Evolutionary conservation across 345 rosid genomes (phyloP), one percentile per base, ranked within the genome.

Genomic region (Brassica rapa): DNA sequence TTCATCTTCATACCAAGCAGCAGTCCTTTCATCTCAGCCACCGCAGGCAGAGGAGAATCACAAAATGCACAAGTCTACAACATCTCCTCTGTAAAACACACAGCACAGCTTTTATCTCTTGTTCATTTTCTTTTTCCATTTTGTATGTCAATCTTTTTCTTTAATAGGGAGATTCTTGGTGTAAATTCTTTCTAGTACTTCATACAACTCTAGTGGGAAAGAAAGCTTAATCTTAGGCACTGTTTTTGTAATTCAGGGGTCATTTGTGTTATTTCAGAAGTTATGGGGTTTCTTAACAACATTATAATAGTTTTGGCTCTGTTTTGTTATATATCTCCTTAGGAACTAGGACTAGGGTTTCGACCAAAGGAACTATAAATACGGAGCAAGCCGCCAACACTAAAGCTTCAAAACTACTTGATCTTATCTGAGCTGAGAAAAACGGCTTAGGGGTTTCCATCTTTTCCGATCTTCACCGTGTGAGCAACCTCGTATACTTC

Each of bases 341-440:
- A 1, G 27, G 1, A n/a, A 9, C 6, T 23, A 32, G 64, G 33
- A 14, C 25, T 70, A 70, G 59, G 81, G 66, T 27, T 69, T 60
- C 8, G 6, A 59, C 73, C 10, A 3, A 39, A 62, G 61, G 25
- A 16, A 24, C 0, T 77, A 77, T 76, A 81, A 81, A 73, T 21
- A 0, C 0, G 4, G 43, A 73, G 68, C 55, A 68, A 9, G 69
- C 49, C 56, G 56, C 56, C 56, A 49, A 8, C 57, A 53, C n/a
- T 41, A 68, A 68, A 0, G 0, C 19, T 1, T 6, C 7, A 29
- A 49, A 32, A 82, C 80, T 84, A 90, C 97, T 90, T 90, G 95
- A 92, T 90, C 96, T 89, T 92, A 90, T 90, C 95, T 68, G 97
- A 92, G 95, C 93, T 66, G 83, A 70, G 85, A 72, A 68, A 55